Percentiles rank a stretch among this genome's conserved stretches.
Evolutionary conservation across 345 rosid species (phyloP).

Genomic region (Triadica sebifera): DNA sequence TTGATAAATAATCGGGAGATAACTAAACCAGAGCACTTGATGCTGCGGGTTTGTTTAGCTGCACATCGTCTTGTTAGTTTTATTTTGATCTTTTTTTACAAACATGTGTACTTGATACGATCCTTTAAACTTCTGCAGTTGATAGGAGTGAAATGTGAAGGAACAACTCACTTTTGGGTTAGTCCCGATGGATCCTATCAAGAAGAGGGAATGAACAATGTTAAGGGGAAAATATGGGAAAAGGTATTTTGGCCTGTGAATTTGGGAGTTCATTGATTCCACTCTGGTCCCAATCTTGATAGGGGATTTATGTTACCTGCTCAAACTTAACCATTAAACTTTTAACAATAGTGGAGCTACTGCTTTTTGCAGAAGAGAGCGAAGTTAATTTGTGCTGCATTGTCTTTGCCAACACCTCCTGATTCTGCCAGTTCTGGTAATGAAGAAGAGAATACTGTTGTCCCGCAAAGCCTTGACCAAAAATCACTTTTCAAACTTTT

Average conservation of each 20-base stretch:
- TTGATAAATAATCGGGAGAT: conserved; percentile 62
- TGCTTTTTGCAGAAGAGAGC: conserved; percentile 42
- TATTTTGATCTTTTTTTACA: neutral
- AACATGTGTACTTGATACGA: conserved; percentile 5
- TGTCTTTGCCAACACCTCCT: conserved; percentile 71
- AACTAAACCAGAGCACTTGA: conserved; percentile 50
- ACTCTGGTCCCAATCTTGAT: neutral
- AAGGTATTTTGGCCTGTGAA: conserved; percentile 44
- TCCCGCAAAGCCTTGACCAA: conserved; percentile 19
- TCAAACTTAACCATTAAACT: conserved; percentile 14
- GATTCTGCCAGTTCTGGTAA: conserved; percentile 20
- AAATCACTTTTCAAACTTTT: conserved; percentile 51
- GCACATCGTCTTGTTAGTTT: neutral
- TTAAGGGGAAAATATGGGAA: conserved; percentile 56
- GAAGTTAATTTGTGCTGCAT: conserved; percentile 40
- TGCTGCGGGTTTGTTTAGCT: conserved; percentile 63
- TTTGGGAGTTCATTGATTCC: neutral
- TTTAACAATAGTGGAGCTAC: conserved; percentile 5
- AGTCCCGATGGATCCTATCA: conserved; percentile 55
- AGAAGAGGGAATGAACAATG: conserved; percentile 74
- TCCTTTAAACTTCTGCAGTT: conserved; percentile 41
- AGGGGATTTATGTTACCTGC: conserved; percentile 11
- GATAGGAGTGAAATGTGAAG: conserved; percentile 67
- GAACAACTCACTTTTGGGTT: conserved; percentile 63
- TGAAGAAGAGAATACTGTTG: conserved; percentile 31